phyloP scores from a whole-genome alignment of 176 grass and related monocot genomes.

The Dendrocalamus sinicus region DNA sequence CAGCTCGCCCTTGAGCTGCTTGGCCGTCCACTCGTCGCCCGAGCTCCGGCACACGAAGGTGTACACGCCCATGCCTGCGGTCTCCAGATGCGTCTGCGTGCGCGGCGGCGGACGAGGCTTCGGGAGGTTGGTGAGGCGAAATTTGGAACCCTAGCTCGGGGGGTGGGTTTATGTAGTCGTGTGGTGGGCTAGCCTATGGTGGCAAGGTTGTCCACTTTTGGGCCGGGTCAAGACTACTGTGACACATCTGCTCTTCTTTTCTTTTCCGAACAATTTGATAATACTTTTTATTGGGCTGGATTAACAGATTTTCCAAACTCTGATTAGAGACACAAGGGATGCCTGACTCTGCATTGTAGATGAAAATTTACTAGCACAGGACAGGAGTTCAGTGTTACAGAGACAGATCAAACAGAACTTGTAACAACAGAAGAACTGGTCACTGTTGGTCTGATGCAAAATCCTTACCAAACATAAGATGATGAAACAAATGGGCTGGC shows the following conservation, averaged over 20 bases:
- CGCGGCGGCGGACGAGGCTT: conserved; percentile 29
- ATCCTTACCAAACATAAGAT: too few species aligned
- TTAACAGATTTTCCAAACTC: neutral
- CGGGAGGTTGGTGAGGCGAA: neutral
- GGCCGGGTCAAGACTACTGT: neutral
- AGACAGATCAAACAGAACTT: too few species aligned
- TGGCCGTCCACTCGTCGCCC: conserved; percentile 80
- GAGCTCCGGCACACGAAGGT: conserved; percentile 88
- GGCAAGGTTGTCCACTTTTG: neutral
- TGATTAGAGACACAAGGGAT: neutral
- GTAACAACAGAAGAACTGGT: too few species aligned
- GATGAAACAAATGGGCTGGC: too few species aligned
- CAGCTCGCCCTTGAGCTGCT: conserved; percentile 71
- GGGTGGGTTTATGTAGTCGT: conserved; percentile 38
- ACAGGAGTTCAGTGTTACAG: too few species aligned
- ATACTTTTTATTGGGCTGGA: neutral
- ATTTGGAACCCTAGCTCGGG: conserved; percentile 48
- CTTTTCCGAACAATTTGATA: too few species aligned
- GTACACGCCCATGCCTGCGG: conserved; percentile 80
- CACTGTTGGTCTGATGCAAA: too few species aligned
- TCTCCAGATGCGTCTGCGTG: neutral
- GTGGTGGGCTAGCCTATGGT: neutral
- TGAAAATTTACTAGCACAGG: too few species aligned
- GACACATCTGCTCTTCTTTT: too few species aligned
- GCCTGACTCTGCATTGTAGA: too few species aligned